Evolutionary conservation across 371 early-diverging fungal species (phyloP).

Genomic region (Mucor irregularis): DNA sequence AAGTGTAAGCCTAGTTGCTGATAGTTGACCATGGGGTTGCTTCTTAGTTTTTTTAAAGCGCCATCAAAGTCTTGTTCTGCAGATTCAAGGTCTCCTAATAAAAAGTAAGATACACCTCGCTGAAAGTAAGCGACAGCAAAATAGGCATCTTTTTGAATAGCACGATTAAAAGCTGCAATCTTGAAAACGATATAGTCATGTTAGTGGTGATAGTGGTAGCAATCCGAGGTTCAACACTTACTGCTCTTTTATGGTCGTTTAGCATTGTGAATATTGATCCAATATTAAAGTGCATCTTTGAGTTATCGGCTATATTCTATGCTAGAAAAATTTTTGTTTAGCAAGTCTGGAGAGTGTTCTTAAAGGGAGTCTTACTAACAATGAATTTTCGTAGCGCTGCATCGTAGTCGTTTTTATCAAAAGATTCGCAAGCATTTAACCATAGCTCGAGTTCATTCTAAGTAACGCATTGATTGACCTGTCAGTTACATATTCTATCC

Average conservation of each 20-base stretch:
- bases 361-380: constrained; percentile 27
- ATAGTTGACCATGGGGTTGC: constrained; percentile 91
- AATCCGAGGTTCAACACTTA: too few species aligned
- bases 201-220: background rate
- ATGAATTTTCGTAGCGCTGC: constrained; percentile 40
- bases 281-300: constrained; percentile 95
- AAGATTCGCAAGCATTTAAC: constrained; percentile 46
- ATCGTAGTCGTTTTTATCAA: constrained; percentile 44
- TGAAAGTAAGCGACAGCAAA: constrained; percentile 92
- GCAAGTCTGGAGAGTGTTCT: background rate
- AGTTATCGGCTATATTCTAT: constrained; percentile 87
- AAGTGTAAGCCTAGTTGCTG: constrained; percentile 89
- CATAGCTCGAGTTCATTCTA: constrained; percentile 54
- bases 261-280: constrained; percentile 78
- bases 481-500: too few species aligned
- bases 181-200: constrained; percentile 19
- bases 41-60: constrained; percentile 77
- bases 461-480: too few species aligned
- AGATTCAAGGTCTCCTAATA: constrained; percentile 53
- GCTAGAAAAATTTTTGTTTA: background rate
- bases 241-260: constrained; percentile 80
- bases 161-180: constrained; percentile 73
- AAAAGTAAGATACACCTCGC: constrained; percentile 84
- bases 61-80: constrained; percentile 76
- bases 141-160: constrained; percentile 82